Evolutionary conservation across 164 flowering plant genomes (phyloP).

Genomic region (Chimonanthus praecox): DNA sequence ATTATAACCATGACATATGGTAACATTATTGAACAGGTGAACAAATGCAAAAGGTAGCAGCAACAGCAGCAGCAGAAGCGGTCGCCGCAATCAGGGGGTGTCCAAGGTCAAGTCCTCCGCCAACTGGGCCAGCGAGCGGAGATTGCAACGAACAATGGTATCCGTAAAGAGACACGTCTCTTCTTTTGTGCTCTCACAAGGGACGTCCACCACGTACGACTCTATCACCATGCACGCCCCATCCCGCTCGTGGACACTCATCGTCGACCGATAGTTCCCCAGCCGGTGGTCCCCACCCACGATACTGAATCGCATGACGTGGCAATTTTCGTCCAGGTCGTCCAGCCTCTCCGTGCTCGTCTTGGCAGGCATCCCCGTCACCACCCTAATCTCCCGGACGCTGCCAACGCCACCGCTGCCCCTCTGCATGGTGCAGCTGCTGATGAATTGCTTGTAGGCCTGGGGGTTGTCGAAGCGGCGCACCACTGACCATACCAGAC

Average conservation of each 20-base stretch:
- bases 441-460: slow-evolving; percentile 37
- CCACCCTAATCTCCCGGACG: slow-evolving; percentile 25
- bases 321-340: slow-evolving; percentile 30
- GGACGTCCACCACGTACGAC: slow-evolving; percentile 39
- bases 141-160: slow-evolving; percentile 38
- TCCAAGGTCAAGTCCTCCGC: slow-evolving; percentile 16
- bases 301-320: slow-evolving; percentile 27
- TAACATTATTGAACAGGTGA: not conserved
- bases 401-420: slow-evolving; percentile 25
- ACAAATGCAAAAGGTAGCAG: not conserved
- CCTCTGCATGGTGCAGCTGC: slow-evolving; percentile 18
- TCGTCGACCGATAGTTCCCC: slow-evolving; percentile 28
- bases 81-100: too few relatives aligned
- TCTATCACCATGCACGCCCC: slow-evolving; percentile 29
- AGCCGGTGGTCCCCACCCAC: slow-evolving; percentile 43
- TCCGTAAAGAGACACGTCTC: slow-evolving; percentile 41
- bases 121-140: slow-evolving; percentile 24
- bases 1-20: too few relatives aligned
- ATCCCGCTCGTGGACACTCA: slow-evolving; percentile 18
- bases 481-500: slow-evolving; percentile 39
- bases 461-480: slow-evolving; percentile 38
- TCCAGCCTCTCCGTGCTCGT: slow-evolving; percentile 35
- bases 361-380: slow-evolving; percentile 33
- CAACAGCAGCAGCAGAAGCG: too few relatives aligned
- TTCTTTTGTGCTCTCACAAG: slow-evolving; percentile 33